A percentile compares a stretch with the other conserved stretches of the same genome.
phyloP scores from a whole-genome alignment of 768 basidiomycete genomes.

The Trametes sanguinea region DNA sequence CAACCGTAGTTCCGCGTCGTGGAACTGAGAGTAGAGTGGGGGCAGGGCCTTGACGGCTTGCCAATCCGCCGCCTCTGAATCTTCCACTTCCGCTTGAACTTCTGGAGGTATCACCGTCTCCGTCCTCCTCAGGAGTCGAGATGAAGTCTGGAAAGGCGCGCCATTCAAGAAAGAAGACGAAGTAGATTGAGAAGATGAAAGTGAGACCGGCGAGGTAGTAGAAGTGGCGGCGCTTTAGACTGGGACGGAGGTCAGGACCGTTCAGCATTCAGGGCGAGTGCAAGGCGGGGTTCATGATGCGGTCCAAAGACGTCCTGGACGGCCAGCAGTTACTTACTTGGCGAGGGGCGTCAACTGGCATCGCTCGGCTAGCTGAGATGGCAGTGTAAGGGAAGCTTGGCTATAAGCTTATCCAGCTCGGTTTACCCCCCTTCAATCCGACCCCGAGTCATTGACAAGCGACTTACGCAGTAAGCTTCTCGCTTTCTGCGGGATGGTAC shows the following conservation, averaged over 20 bases:
- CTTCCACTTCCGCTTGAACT: background rate
- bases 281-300: background rate
- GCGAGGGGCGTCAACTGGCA: no score
- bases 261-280: conserved; percentile 4
- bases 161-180: background rate
- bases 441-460: no score
- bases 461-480: no score
- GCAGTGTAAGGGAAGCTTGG: no score
- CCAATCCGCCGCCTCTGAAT: background rate
- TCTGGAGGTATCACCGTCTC: background rate
- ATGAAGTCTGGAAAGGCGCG: background rate
- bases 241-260: background rate
- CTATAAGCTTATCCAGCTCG: no score
- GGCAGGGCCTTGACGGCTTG: conserved; percentile 1
- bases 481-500: no score
- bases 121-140: background rate
- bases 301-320: background rate
- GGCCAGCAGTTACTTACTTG: no score
- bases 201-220: background rate
- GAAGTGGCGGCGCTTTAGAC: background rate
- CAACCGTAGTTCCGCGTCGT: conserved; percentile 1
- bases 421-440: no score
- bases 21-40: background rate
- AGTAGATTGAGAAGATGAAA: background rate
- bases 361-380: no score